Conservation (phyloP, 495 filamentous ascomycete genomes). For the Neurospora hispaniola region DNA sequence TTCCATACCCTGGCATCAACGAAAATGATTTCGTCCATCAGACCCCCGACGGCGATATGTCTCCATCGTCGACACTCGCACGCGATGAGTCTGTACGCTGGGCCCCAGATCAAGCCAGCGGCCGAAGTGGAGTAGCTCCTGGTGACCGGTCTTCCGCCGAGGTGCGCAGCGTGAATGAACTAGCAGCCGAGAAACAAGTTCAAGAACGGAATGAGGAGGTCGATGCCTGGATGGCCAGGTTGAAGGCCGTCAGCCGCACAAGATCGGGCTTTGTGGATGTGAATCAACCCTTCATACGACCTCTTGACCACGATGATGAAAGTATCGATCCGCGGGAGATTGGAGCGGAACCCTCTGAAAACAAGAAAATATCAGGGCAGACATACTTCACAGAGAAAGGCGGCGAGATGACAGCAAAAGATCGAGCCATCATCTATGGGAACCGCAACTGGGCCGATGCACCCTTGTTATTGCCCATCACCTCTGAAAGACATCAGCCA, state of each 20-base stretch:
- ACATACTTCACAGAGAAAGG: conserved; percentile 33
- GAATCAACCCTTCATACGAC: not conserved
- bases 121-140: conserved; percentile 35
- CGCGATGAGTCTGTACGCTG: conserved; percentile 30
- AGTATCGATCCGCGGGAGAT: conserved; percentile 30
- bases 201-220: conserved; percentile 32
- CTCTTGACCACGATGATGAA: conserved; percentile 16
- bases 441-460: conserved; percentile 38
- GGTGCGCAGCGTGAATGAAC: conserved; percentile 31
- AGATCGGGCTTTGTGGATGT: not conserved
- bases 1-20: conserved; percentile 1
- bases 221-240: conserved; percentile 28
- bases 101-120: conserved; percentile 24
- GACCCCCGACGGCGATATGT: conserved; percentile 3
- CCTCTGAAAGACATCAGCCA: conserved; percentile 31
- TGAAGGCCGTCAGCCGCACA: not conserved
- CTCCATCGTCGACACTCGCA: not conserved
- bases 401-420: conserved; percentile 30
- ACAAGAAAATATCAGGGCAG: conserved; percentile 24
- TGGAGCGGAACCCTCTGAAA: conserved; percentile 22
- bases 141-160: conserved; percentile 26
- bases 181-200: conserved; percentile 20
- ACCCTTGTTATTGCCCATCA: conserved; percentile 33
- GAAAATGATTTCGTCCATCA: not conserved
- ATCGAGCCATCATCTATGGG: conserved; percentile 34